A percentile compares a stretch with the other conserved stretches of the same genome.
Conservation (phyloP, 108 stramenopile genomes). For the Skeletonema menzelii region DNA sequence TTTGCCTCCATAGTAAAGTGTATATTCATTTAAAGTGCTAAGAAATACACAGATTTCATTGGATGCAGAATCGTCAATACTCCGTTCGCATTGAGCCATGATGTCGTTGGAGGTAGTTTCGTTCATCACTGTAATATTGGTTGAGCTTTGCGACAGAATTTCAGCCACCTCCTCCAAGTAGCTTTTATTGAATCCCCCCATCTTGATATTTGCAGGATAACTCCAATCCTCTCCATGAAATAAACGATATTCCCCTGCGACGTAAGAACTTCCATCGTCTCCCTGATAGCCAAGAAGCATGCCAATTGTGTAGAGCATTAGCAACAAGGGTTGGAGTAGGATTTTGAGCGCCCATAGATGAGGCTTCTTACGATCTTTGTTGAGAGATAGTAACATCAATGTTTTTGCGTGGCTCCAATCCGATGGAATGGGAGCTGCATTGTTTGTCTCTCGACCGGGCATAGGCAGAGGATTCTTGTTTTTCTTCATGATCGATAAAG, state of each 20-base stretch:
- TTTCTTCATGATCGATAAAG: too few species aligned
- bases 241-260: conserved; percentile 23
- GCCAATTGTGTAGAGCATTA: conserved; percentile 42
- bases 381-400: conserved; percentile 18
- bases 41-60: conserved; percentile 8
- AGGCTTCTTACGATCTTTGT: conserved; percentile 29
- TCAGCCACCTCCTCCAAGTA: conserved; percentile 3
- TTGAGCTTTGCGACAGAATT: background rate
- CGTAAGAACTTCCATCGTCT: conserved; percentile 7
- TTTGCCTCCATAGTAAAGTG: conserved; percentile 29
- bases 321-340: conserved; percentile 10
- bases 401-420: conserved; percentile 31
- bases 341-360: conserved; percentile 20
- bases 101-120: background rate
- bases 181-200: background rate
- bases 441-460: too few species aligned
- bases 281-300: conserved; percentile 17
- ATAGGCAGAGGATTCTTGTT: too few species aligned
- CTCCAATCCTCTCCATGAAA: conserved; percentile 9
- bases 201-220: background rate
- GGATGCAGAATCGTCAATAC: background rate
- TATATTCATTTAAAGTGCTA: conserved; percentile 3
- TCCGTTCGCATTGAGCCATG: background rate
- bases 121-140: background rate
- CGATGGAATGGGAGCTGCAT: conserved; percentile 18